Conservation (phyloP, 2,329 filamentous ascomycete species). For the Talaromyces sp. region DNA sequence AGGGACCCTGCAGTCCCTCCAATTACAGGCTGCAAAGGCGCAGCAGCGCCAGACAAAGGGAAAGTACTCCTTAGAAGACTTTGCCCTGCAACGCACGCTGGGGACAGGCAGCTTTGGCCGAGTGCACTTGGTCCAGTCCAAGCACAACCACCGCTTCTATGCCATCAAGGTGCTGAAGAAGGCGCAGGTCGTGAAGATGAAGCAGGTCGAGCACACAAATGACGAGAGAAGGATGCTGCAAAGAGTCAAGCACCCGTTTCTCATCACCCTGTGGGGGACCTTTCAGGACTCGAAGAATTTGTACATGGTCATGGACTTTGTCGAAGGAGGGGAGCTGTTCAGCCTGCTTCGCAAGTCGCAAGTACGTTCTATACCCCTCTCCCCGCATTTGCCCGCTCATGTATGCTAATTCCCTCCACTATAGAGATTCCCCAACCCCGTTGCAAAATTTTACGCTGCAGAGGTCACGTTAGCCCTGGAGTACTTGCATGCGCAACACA, state of each 20-base stretch:
- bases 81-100: slow-evolving; percentile 81
- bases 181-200: slow-evolving; percentile 98
- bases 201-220: slow-evolving; percentile 99
- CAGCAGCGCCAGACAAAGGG: slow-evolving; percentile 42
- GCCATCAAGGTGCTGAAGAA: slow-evolving; percentile 99
- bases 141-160: slow-evolving; percentile 97
- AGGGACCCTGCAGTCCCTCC: slow-evolving; percentile 5
- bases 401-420: not conserved
- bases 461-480: slow-evolving; percentile 94
- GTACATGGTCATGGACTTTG: slow-evolving; percentile 99
- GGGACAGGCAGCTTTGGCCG: slow-evolving; percentile 96
- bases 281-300: slow-evolving; percentile 94
- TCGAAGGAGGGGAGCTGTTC: slow-evolving; percentile 96
- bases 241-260: slow-evolving; percentile 94
- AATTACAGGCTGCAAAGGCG: slow-evolving; percentile 14
- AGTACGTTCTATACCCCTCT: slow-evolving; percentile 47
- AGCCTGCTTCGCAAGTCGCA: slow-evolving; percentile 88
- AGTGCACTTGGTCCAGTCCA: slow-evolving; percentile 94
- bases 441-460: slow-evolving; percentile 98
- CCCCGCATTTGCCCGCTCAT: not conserved
- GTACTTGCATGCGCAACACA: slow-evolving; percentile 89
- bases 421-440: slow-evolving; percentile 95
- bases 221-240: slow-evolving; percentile 94
- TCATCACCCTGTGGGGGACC: slow-evolving; percentile 97
- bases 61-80: slow-evolving; percentile 92